Evolutionary conservation across 2,329 filamentous ascomycete species (phyloP), one percentile per base, ranked within the genome.

Genomic region (Ascochyta koolunga): DNA sequence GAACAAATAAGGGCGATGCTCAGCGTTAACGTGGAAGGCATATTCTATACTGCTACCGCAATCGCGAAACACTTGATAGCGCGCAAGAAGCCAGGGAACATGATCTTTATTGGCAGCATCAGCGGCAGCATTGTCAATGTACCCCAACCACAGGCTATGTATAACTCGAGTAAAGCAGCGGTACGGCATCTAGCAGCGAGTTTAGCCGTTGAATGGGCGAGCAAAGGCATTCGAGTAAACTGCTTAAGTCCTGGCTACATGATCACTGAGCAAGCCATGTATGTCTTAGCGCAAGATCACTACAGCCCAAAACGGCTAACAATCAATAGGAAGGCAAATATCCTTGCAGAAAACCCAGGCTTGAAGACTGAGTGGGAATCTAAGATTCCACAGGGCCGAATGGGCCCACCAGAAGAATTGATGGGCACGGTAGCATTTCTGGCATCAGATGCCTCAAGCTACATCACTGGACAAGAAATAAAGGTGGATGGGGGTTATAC

Each of bases 1-100:
- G 32, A 33, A 9, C 32, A 33, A 16, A 33, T 33, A 16, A 33
- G 4, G 32, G 32, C 32, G 50, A 83, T 92, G 29, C 87, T 93
- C 71, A 10, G 16, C 8, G 33, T 36, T 6, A 36, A 36, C 16
- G 8, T 36, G 13, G 16, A 18, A 18, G 33, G 33, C 5, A 36
- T 16, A 5, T 36, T 36, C 18, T 19, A 18, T 11, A 21, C 8
- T 16, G 33, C 33, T 10, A 18, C n/a, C 18, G 16, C 6, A 21
- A 19, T 19, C 5, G 33, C n/a, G 5, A 36, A 21, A 19, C 9
- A 19, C 10, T 36, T 18, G 33, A 36, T 36, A 10, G 5, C n/a
- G n/a, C n/a, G 16, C 16, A 36, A 36, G 4, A 19, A 5, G n/a
- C n/a, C n/a, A 6, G 33, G 33, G 7, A 18, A 19, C 16, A 19